Evolutionary conservation across 2,329 filamentous ascomycete genomes (phyloP), one percentile per base, ranked within the genome.

Genomic region (Alternaria sp.): DNA sequence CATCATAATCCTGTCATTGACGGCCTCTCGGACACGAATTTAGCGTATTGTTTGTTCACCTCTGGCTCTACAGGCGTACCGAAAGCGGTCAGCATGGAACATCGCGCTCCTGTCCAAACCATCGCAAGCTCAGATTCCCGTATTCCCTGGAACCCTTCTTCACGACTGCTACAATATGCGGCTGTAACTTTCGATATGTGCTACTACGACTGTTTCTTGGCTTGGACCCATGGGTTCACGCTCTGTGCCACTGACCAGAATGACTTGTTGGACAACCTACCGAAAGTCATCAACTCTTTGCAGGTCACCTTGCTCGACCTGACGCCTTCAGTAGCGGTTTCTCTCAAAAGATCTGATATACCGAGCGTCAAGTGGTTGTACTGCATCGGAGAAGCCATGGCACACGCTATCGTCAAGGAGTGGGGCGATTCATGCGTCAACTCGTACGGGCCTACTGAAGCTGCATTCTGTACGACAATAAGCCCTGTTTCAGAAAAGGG

Each of bases 131-230:
- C 81, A 3, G 72, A 74, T 56, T 58, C 68, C 2, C 58, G 80
- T 8, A 71, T 83, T n/a, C 81, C 81, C 10, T 83, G 81, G 81
- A 73, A 66, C 10, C 33, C 66, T 21, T 65, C 72, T 20, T 82
- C 80, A 14, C 73, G 80, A 41, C 70, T 83, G 9, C 66, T 83
- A 11, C 81, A 83, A 61, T 83, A 82, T 62, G 82, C 82, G 30
- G 81, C 80, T 11, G 75, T 73, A 5, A 81, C 79, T 9, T 82
- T 82, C 60, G 82, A 83, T 61, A 83, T 83, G 82, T 83, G 81
- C 61, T 83, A 83, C 63, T 83, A 82, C 57, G 82, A 83, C 65
- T 83, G 81, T 70, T 83, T 83, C 64, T 72, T 83, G 55, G 80
- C 81, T 11, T 83, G 81, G 81, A 76, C 76, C 10, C 78, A 81